Percentiles rank a stretch among this genome's conserved stretches.
phyloP scores from a whole-genome alignment of 1,284 basidiomycete species.

The Rhizoctonia solani region DNA sequence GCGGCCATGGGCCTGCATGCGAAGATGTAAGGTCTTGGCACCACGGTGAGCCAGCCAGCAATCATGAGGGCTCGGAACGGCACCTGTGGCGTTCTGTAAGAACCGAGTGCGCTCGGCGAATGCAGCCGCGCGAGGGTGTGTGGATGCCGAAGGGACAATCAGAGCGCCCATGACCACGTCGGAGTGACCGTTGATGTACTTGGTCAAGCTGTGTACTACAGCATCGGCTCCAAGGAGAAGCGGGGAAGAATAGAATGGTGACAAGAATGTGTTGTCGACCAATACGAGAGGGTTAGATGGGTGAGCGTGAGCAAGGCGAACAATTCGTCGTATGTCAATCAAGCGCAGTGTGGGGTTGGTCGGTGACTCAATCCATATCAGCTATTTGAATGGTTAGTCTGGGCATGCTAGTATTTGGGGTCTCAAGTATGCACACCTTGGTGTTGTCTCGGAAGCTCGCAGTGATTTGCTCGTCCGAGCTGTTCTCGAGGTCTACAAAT shows the following conservation, averaged over 20 bases:
- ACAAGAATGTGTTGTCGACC: constrained; percentile 92
- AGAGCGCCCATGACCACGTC: constrained; percentile 89
- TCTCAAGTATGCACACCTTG: constrained; percentile 57
- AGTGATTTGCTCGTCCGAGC: constrained; percentile 66
- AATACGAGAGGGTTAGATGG: constrained; percentile 69
- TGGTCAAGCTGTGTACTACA: constrained; percentile 78
- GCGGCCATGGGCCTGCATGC: constrained; percentile 84
- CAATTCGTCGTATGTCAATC: constrained; percentile 73
- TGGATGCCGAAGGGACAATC: constrained; percentile 60
- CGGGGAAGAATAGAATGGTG: constrained; percentile 89
- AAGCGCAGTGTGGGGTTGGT: constrained; percentile 94
- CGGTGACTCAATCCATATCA: constrained; percentile 96
- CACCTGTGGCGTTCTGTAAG: constrained; percentile 91
- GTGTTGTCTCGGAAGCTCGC: constrained; percentile 75
- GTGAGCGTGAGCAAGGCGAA: constrained; percentile 61
- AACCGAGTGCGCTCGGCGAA: constrained; percentile 70
- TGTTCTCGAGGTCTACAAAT: constrained; percentile 82
- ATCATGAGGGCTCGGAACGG: constrained; percentile 87
- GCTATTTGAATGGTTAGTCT: constrained; percentile 50
- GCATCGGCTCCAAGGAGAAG: constrained; percentile 84
- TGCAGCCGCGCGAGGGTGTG: constrained; percentile 48
- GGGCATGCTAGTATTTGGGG: constrained; percentile 1
- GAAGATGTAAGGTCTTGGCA: constrained; percentile 85
- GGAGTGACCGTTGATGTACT: constrained; percentile 93
- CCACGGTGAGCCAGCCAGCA: constrained; percentile 91